Evolutionary conservation across 306 rosid genomes (phyloP), one percentile per base, ranked within the genome.

Genomic region (Myrica gale): DNA sequence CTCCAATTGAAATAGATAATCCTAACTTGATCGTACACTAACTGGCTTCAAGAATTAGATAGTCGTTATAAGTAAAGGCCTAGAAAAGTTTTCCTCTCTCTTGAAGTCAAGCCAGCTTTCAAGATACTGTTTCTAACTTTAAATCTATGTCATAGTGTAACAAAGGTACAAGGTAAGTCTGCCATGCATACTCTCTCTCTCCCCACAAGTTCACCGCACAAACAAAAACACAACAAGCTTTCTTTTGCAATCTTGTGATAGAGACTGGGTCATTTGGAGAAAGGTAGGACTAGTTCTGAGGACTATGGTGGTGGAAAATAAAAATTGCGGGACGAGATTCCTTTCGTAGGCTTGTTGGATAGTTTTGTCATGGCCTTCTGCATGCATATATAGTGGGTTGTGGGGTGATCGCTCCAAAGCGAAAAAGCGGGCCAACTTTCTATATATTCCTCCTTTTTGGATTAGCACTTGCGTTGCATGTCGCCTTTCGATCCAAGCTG

Each of bases 371-470:
- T 20, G 43, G 63, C 32, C 7, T 65, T 17, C 5, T 66, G 1
- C 70, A 66, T n/a, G n/a, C n/a, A n/a, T n/a, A n/a, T n/a, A n/a
- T 66, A 42, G 65, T 78, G 83, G 74, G 69, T 67, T 74, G 83
- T 76, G 82, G 85, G 84, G 63, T 75, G 87, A 68, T 76, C 76
- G 83, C 87, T 88, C 84, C 73, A 83, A 80, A 69, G 86, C 66
- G 80, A 82, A 48, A 90, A 88, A 88, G 93, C 81, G 89, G 81
- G 88, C 85, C 91, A 89, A 86, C 97, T 89, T 89, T 91, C 91
- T 81, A 85, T 80, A 84, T 77, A 85, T 88, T 89, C 87, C 76
- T 80, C 52, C 44, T 78, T 79, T 86, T 87, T 70, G 84, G 79
- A 77, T 82, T 76, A 68, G 53, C 79, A 82, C 89, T 87, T 89